Evolutionary conservation across 331 rosid species (phyloP).

Genomic region (Pyracantha coccinea): DNA sequence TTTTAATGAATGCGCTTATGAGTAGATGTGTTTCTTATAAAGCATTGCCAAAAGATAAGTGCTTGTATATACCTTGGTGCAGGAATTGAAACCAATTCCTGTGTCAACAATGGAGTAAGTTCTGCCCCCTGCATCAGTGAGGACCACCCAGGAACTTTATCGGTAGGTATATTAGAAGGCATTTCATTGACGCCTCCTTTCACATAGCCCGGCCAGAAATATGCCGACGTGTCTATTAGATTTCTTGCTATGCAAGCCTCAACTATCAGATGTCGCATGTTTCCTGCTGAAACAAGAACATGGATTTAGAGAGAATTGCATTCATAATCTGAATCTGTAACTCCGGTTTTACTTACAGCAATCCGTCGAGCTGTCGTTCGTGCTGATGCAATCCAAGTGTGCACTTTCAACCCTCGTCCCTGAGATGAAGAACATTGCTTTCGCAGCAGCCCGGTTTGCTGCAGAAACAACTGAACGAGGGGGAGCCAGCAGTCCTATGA

Average conservation of each 20-base stretch:
- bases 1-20: too few species aligned
- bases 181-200: neutral
- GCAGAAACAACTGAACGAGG: conserved; percentile 2
- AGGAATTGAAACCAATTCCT: conserved; percentile 12
- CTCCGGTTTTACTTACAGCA: conserved; percentile 5
- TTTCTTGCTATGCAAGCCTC: conserved; percentile 22
- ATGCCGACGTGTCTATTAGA: conserved; percentile 17
- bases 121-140: conserved; percentile 5
- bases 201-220: conserved; percentile 22
- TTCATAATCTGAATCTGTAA: neutral
- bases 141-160: conserved; percentile 10
- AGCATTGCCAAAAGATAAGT: too few species aligned
- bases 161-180: neutral
- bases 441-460: conserved; percentile 18
- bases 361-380: neutral
- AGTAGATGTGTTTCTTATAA: too few species aligned
- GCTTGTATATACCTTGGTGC: conserved; percentile 14
- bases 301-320: neutral
- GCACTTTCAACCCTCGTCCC: conserved; percentile 7
- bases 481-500: conserved; percentile 11
- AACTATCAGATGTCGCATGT: conserved; percentile 20
- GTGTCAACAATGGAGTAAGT: neutral
- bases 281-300: conserved; percentile 14
- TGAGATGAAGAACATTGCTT: conserved; percentile 12
- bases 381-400: neutral